These are phyloP conservation scores for Candida insectalens DNA, from an alignment of 805 yeast species.

Conservation along the genomic window DNA sequence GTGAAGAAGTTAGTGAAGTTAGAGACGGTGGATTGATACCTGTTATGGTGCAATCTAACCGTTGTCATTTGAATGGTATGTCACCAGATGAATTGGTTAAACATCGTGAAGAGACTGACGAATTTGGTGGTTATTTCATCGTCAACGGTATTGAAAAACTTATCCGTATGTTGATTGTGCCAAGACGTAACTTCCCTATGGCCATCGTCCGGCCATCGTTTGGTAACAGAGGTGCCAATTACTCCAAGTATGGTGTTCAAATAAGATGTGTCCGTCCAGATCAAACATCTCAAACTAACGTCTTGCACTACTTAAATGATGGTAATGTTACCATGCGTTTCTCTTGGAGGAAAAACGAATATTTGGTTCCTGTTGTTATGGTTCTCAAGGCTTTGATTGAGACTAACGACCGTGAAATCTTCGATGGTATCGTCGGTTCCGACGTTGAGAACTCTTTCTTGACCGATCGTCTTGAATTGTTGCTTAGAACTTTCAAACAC, in stretches of 20 bases:
- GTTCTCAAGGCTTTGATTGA: slow-evolving; percentile 82
- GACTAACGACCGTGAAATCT: slow-evolving; percentile 89
- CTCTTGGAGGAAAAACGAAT: slow-evolving; percentile 95
- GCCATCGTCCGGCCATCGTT: slow-evolving; percentile 94
- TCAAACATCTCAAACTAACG: slow-evolving; percentile 96
- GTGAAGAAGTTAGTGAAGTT: slow-evolving; percentile 67
- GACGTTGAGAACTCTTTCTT: slow-evolving; percentile 83
- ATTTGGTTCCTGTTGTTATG: slow-evolving; percentile 87
- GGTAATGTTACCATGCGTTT: slow-evolving; percentile 96
- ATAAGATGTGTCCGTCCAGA: slow-evolving; percentile 92
- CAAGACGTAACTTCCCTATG: slow-evolving; percentile 96
- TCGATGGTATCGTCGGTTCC: slow-evolving; percentile 90
- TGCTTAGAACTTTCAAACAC: slow-evolving; percentile 79
- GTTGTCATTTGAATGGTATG: slow-evolving; percentile 82
- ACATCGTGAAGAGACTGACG: slow-evolving; percentile 85
- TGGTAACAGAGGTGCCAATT: slow-evolving; percentile 86
- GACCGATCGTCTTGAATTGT: slow-evolving; percentile 94
- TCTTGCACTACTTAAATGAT: slow-evolving; percentile 88
- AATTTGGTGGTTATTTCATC: slow-evolving; percentile 91
- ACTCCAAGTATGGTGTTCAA: slow-evolving; percentile 86
- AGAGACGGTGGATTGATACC: slow-evolving; percentile 92
- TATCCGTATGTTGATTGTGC: slow-evolving; percentile 95
- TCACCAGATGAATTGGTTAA: slow-evolving; percentile 76
- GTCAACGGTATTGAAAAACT: slow-evolving; percentile 96
- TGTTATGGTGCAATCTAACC: slow-evolving; percentile 79